Conservation (phyloP, 2,329 filamentous ascomycete species). For the Bipolaris oryzae region DNA sequence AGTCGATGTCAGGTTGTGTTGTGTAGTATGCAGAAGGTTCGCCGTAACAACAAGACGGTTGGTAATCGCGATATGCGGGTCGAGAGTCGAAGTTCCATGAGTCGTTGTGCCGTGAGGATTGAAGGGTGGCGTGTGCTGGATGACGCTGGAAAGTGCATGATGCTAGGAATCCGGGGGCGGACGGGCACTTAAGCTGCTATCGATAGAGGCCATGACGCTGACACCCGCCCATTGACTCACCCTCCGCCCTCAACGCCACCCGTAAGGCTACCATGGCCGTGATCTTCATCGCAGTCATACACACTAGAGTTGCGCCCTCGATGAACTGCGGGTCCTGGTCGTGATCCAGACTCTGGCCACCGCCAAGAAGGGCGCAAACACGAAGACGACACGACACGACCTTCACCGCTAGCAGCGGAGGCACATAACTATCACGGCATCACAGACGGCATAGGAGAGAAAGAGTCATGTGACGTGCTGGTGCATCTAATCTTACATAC, state of each 20-base stretch:
- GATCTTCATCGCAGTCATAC: constrained; percentile 3
- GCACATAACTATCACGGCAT: neutral
- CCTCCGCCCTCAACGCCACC: constrained; percentile 3
- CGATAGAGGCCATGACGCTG: constrained; percentile 21
- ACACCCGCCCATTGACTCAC: constrained; percentile 26
- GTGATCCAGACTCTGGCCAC: neutral
- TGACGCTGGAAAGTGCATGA: constrained; percentile 19
- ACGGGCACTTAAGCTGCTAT: constrained; percentile 20
- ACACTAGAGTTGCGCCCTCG: constrained; percentile 12
- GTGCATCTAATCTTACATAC: neutral
- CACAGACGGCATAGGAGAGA: neutral
- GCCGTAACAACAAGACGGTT: constrained; percentile 34
- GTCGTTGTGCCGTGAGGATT: constrained; percentile 38
- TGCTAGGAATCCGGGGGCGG: constrained; percentile 19
- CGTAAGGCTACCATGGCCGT: neutral
- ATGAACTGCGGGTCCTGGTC: neutral
- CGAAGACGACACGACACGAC: constrained; percentile 16
- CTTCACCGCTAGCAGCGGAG: neutral
- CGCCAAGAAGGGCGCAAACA: constrained; percentile 30
- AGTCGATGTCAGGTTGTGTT: constrained; percentile 28
- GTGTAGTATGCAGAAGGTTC: constrained; percentile 21
- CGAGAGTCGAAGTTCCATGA: constrained; percentile 42
- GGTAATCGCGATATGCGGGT: constrained; percentile 30
- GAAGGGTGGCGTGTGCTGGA: constrained; percentile 28
- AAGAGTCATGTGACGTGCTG: constrained; percentile 1